Percentiles rank a stretch among this genome's conserved stretches.
Evolutionary conservation across 805 yeast species (phyloP).

Genomic region (Monosporozyma unispora): DNA sequence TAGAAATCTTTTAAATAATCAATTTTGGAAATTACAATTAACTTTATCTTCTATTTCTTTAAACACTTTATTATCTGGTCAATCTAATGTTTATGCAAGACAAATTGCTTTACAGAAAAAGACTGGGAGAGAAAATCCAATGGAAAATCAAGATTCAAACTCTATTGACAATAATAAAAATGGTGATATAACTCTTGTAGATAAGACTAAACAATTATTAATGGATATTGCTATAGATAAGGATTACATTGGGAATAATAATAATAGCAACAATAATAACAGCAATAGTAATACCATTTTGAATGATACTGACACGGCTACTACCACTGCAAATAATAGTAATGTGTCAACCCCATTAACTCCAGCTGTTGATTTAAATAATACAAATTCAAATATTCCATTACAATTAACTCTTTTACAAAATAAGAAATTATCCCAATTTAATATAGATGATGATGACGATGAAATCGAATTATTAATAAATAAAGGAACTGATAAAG

Average conservation of each 20-base stretch:
- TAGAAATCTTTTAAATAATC: constrained; percentile 24
- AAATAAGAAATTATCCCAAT: constrained; percentile 35
- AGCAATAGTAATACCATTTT: background rate
- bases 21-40: constrained; percentile 31
- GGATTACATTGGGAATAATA: constrained; percentile 1
- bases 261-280: background rate
- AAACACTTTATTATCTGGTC: constrained; percentile 25
- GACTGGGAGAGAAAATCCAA: constrained; percentile 6
- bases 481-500: constrained; percentile 14
- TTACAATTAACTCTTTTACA: constrained; percentile 20
- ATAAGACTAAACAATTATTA: constrained; percentile 25
- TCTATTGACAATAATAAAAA: background rate
- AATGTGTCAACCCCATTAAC: constrained; percentile 28
- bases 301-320: background rate
- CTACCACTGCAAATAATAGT: constrained; percentile 16
- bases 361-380: constrained; percentile 24
- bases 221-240: constrained; percentile 25
- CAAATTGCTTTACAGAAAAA: constrained; percentile 31
- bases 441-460: constrained; percentile 39
- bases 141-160: constrained; percentile 18
- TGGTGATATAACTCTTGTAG: constrained; percentile 14
- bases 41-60: constrained; percentile 27
- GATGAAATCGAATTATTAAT: constrained; percentile 37
- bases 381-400: constrained; percentile 11
- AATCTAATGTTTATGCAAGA: constrained; percentile 31